Evolutionary conservation across 2,329 filamentous ascomycete species (phyloP).

Genomic region (Talaromyces rugulosus): DNA sequence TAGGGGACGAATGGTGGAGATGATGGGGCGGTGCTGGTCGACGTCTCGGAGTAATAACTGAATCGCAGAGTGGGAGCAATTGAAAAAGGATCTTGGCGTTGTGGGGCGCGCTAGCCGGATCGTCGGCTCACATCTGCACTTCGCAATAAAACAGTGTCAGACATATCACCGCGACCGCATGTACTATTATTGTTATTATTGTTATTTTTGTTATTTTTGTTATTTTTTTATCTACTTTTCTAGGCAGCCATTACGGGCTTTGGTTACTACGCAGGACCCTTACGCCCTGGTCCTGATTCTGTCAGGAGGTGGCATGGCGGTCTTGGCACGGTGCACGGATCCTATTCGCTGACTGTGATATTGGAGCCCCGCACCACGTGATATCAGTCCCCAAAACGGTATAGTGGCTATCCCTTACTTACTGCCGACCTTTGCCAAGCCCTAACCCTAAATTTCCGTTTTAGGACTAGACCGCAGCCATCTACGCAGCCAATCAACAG

Average conservation of each 20-base stretch:
- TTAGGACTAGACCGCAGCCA: no score
- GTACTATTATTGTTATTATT: no score
- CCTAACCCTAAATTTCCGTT: background rate
- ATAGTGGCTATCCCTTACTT: no score
- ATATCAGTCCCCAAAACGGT: no score
- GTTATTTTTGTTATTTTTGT: no score
- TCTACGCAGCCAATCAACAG: no score
- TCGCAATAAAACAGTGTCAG: background rate
- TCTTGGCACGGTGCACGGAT: background rate
- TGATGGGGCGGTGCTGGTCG: background rate
- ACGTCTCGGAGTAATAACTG: background rate
- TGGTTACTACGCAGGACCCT: no score
- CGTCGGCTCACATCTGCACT: background rate
- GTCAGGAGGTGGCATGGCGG: background rate
- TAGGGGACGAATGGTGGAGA: background rate
- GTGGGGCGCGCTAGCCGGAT: background rate
- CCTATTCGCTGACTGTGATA: background rate
- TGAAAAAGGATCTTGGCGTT: background rate
- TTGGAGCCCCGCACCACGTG: no score
- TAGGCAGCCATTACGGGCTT: no score
- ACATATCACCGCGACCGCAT: no score
- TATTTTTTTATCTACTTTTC: no score
- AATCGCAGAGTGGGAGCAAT: no score
- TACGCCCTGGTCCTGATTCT: background rate
- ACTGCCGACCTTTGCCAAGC: background rate